phyloP scores from a whole-genome alignment of 2,329 filamentous ascomycete species.

The Rutstroemia sp. region DNA sequence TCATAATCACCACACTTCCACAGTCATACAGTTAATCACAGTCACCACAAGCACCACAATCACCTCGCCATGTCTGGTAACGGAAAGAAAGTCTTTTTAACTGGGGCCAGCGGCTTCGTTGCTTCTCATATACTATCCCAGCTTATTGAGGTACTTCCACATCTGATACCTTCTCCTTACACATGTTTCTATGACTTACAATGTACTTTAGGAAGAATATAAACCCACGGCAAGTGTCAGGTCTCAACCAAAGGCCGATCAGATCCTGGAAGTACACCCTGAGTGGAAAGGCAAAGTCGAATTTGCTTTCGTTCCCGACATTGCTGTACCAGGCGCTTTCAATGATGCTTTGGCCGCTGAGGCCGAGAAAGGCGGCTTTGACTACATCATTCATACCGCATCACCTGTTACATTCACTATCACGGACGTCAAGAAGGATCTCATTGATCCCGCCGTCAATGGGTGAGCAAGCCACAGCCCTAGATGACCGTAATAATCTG shows the following conservation, averaged over 20 bases:
- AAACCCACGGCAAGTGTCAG: constrained; percentile 32
- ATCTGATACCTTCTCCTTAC: neutral
- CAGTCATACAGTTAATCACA: neutral
- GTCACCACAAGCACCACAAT: neutral
- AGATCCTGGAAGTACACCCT: constrained; percentile 33
- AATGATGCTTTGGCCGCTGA: constrained; percentile 36
- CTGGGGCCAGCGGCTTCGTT: constrained; percentile 40
- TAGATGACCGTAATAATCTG: neutral
- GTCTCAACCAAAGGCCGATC: constrained; percentile 35
- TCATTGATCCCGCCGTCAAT: constrained; percentile 46
- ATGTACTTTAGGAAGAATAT: constrained; percentile 5
- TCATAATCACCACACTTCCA: neutral
- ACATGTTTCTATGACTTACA: neutral
- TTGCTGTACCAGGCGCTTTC: constrained; percentile 61
- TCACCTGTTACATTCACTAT: constrained; percentile 38
- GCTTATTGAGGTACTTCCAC: constrained; percentile 20
- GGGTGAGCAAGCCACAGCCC: constrained; percentile 23
- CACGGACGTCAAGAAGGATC: constrained; percentile 27
- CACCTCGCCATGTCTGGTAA: neutral
- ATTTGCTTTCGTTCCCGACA: constrained; percentile 53
- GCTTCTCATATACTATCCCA: constrained; percentile 38
- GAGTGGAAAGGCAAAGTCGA: constrained; percentile 21
- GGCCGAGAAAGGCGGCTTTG: constrained; percentile 48
- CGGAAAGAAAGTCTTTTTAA: constrained; percentile 16
- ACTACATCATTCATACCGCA: constrained; percentile 56